Conservation (phyloP, 768 basidiomycete species). For the Suillus sp. region DNA sequence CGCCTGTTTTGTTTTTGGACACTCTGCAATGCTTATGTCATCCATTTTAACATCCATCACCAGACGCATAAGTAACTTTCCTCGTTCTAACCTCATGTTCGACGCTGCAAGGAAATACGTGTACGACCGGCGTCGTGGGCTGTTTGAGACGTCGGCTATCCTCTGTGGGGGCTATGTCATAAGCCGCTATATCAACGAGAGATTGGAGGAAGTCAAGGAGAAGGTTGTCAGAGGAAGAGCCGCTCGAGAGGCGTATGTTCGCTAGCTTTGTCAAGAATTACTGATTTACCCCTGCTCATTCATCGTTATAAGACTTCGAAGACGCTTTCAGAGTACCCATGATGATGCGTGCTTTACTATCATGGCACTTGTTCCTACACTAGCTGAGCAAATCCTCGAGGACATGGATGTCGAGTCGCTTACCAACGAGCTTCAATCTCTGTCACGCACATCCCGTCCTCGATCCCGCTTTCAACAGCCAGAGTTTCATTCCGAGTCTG, state of each 20-base stretch:
- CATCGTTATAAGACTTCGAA: slow-evolving; percentile 52
- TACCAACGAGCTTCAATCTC: slow-evolving; percentile 55
- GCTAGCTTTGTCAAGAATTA: slow-evolving; percentile 9
- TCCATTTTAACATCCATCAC: background rate
- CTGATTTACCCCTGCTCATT: slow-evolving; percentile 10
- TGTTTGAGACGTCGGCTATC: slow-evolving; percentile 53
- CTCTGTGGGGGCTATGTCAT: slow-evolving; percentile 65
- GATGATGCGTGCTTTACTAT: slow-evolving; percentile 78
- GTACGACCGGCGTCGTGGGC: slow-evolving; percentile 45
- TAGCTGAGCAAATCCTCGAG: slow-evolving; percentile 63
- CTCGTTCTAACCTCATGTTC: slow-evolving; percentile 42
- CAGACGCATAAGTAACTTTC: background rate
- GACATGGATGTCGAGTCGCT: slow-evolving; percentile 78
- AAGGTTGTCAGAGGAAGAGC: slow-evolving; percentile 57
- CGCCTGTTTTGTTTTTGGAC: too few relatives aligned
- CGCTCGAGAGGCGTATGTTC: slow-evolving; percentile 71
- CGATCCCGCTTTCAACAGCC: slow-evolving; percentile 17
- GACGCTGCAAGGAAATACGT: slow-evolving; percentile 48
- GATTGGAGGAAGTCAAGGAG: slow-evolving; percentile 68
- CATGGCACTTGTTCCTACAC: slow-evolving; percentile 67
- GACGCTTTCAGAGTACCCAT: slow-evolving; percentile 75
- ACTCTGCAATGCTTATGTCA: background rate
- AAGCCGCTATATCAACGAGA: slow-evolving; percentile 58
- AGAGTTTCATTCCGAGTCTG: slow-evolving; percentile 37
- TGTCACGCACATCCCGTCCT: slow-evolving; percentile 38